Percentiles rank a stretch among this genome's conserved stretches.
phyloP scores from a whole-genome alignment of 2,329 filamentous ascomycete genomes.

The Arthroderma uncinatum region DNA sequence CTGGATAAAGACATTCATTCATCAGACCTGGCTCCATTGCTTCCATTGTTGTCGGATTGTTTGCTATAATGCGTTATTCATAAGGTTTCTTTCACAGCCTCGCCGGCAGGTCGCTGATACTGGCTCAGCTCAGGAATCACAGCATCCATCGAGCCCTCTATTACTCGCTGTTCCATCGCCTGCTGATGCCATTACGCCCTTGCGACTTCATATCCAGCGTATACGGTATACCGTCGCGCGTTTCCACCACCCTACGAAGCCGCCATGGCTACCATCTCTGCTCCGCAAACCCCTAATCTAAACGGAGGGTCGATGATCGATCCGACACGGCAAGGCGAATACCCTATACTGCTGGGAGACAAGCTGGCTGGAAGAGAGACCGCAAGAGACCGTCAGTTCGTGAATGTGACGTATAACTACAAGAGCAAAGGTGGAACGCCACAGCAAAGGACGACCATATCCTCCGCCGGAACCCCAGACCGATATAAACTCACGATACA shows the following conservation, averaged over 20 bases:
- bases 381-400: conserved; percentile 18
- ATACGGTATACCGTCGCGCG: not conserved
- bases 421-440: conserved; percentile 33
- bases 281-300: conserved; percentile 12
- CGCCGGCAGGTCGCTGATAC: not conserved
- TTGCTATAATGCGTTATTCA: conserved; percentile 3
- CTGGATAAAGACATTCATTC: not conserved
- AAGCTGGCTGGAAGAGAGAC: conserved; percentile 26
- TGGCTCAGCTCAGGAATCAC: not conserved
- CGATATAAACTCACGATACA: conserved; percentile 33
- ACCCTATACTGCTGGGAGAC: conserved; percentile 37
- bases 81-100: not conserved
- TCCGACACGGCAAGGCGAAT: conserved; percentile 37
- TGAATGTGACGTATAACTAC: conserved; percentile 38
- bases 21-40: not conserved
- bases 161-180: not conserved
- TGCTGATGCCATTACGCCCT: not conserved
- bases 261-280: conserved; percentile 10
- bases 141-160: not conserved
- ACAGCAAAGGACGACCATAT: conserved; percentile 30
- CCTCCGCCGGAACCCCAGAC: conserved; percentile 21
- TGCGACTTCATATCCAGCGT: not conserved
- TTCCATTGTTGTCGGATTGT: not conserved
- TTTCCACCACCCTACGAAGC: not conserved
- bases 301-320: conserved; percentile 31